Evolutionary conservation across 306 rosid genomes (phyloP).

Genomic region (Phaseolus lunatus): DNA sequence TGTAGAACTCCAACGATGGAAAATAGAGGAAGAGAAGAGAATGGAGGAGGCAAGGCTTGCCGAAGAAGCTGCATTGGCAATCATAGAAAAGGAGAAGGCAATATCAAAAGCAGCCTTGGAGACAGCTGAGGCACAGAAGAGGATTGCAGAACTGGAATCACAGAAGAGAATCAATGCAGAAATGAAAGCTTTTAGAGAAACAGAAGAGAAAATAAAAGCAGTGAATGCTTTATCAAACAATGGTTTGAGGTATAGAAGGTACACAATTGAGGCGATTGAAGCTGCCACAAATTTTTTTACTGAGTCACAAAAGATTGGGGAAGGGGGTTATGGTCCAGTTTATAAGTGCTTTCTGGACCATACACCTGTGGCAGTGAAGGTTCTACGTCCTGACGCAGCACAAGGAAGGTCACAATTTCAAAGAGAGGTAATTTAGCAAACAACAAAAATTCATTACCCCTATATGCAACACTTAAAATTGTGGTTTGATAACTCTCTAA

Average conservation of each 20-base stretch:
- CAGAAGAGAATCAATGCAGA: slow-evolving; percentile 87
- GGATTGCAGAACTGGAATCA: slow-evolving; percentile 86
- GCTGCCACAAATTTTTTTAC: slow-evolving; percentile 76
- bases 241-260: slow-evolving; percentile 74
- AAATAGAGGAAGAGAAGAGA: slow-evolving; percentile 79
- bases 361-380: slow-evolving; percentile 92
- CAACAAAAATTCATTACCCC: neutral
- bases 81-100: slow-evolving; percentile 83
- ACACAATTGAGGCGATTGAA: slow-evolving; percentile 86
- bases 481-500: neutral
- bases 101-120: slow-evolving; percentile 88
- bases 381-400: slow-evolving; percentile 95
- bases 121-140: slow-evolving; percentile 86
- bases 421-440: slow-evolving; percentile 66
- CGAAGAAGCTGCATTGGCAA: slow-evolving; percentile 82
- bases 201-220: slow-evolving; percentile 75
- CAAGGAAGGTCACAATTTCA: slow-evolving; percentile 96
- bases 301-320: slow-evolving; percentile 79
- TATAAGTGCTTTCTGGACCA: slow-evolving; percentile 80
- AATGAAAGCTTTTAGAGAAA: slow-evolving; percentile 69
- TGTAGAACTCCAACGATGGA: slow-evolving; percentile 89
- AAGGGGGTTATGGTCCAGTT: slow-evolving; percentile 99
- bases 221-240: slow-evolving; percentile 56
- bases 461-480: neutral
- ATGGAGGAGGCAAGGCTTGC: slow-evolving; percentile 79